These are phyloP conservation scores for Cystofilobasidium capitatum DNA, from an alignment of 768 basidiomycete genomes.

Conservation along the genomic window DNA sequence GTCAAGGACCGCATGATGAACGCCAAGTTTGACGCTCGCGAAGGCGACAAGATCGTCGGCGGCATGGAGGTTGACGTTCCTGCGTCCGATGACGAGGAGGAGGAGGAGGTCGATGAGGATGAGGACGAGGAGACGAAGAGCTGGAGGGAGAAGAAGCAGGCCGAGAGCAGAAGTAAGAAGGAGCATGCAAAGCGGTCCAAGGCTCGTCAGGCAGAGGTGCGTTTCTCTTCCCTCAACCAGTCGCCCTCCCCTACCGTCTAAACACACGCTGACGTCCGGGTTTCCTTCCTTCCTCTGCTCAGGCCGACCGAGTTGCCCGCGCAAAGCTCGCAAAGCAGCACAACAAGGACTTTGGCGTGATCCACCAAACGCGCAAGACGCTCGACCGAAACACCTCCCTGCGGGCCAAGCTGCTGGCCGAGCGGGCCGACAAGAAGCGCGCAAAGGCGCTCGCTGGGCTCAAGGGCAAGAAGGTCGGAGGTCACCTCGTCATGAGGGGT, in stretches of 20 bases:
- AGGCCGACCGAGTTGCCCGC: constrained; percentile 19
- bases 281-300: background rate
- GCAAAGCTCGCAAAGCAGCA: constrained; percentile 46
- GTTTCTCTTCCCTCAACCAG: background rate
- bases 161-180: constrained; percentile 11
- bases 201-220: constrained; percentile 10
- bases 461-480: constrained; percentile 67
- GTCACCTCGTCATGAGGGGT: constrained; percentile 57
- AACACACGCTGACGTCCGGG: background rate
- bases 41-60: constrained; percentile 50
- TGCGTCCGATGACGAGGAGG: constrained; percentile 30
- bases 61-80: constrained; percentile 32
- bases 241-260: background rate
- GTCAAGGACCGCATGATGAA: constrained; percentile 51
- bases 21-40: constrained; percentile 40
- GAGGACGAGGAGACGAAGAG: constrained; percentile 35
- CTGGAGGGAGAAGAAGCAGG: constrained; percentile 1
- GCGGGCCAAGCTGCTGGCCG: constrained; percentile 37
- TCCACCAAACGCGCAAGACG: constrained; percentile 48
- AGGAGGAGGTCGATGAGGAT: constrained; percentile 40
- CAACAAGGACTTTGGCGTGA: constrained; percentile 51
- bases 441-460: constrained; percentile 46
- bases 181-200: constrained; percentile 31
- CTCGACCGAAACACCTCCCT: constrained; percentile 35
- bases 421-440: constrained; percentile 47